Evolutionary conservation across 1,284 basidiomycete genomes (phyloP).

Genomic region (Cystobasidium sp.): DNA sequence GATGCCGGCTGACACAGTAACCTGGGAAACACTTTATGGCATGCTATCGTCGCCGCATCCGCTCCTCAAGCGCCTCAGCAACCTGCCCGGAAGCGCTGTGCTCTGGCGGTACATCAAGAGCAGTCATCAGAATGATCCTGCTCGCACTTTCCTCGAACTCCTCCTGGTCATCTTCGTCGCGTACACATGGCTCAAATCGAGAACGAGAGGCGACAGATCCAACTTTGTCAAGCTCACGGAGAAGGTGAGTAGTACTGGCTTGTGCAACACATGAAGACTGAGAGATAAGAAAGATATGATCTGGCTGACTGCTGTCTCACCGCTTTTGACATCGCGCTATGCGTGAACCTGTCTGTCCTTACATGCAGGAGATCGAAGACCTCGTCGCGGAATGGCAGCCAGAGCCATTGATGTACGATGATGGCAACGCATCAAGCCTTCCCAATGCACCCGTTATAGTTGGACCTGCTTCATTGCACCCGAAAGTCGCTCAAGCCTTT

Average conservation of each 20-base stretch:
- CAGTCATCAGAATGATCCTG: constrained; percentile 65
- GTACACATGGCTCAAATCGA: constrained; percentile 82
- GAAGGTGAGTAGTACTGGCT: constrained; percentile 65
- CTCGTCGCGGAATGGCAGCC: constrained; percentile 95
- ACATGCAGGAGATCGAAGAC: constrained; percentile 88
- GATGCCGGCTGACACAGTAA: constrained; percentile 11
- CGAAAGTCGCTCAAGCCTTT: constrained; percentile 75
- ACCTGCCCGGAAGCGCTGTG: constrained; percentile 58
- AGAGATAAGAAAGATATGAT: background rate
- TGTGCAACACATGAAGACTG: background rate
- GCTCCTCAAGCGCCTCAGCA: constrained; percentile 48
- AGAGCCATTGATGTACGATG: constrained; percentile 73
- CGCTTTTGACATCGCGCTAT: background rate
- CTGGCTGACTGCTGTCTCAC: background rate
- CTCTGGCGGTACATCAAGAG: constrained; percentile 58
- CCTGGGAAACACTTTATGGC: constrained; percentile 44
- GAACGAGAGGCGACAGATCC: constrained; percentile 81
- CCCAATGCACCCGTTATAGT: constrained; percentile 77
- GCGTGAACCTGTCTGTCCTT: constrained; percentile 2
- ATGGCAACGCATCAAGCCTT: constrained; percentile 65
- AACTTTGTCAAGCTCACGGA: constrained; percentile 89
- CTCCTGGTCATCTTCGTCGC: constrained; percentile 87
- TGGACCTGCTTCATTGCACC: constrained; percentile 71
- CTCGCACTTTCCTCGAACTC: constrained; percentile 86
- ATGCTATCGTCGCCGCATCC: constrained; percentile 38